Conservation (phyloP, 176 grass and related monocot genomes). For the Musa schizocarpa region DNA sequence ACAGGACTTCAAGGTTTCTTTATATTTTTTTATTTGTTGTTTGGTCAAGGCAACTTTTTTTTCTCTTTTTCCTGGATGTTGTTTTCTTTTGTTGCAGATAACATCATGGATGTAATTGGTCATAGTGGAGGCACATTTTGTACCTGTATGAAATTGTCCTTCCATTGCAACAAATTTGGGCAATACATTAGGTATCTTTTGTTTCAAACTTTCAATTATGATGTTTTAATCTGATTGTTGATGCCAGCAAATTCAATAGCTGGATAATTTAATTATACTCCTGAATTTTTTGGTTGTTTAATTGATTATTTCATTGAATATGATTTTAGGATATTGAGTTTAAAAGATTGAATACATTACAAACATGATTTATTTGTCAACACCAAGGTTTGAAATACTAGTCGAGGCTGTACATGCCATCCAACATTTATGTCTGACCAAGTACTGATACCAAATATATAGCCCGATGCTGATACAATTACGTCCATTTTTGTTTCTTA, state of each 20-base stretch:
- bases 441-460: too few relatives aligned
- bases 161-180: constrained; percentile 55
- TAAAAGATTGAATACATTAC: constrained; percentile 7
- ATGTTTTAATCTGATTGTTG: neutral
- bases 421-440: too few relatives aligned
- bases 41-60: neutral
- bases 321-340: neutral
- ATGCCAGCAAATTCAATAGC: neutral
- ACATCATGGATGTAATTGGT: constrained; percentile 31
- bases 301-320: neutral
- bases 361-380: neutral
- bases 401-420: neutral
- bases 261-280: constrained; percentile 13
- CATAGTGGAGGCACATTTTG: constrained; percentile 10
- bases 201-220: neutral
- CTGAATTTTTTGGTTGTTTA: neutral
- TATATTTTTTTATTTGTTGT: neutral
- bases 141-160: constrained; percentile 31
- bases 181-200: constrained; percentile 21
- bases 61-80: neutral
- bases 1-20: neutral
- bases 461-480: too few relatives aligned
- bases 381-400: constrained; percentile 4
- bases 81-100: constrained; percentile 32
- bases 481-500: too few relatives aligned